Conservation (phyloP, 306 rosid genomes). For the Calophaca sinica region DNA sequence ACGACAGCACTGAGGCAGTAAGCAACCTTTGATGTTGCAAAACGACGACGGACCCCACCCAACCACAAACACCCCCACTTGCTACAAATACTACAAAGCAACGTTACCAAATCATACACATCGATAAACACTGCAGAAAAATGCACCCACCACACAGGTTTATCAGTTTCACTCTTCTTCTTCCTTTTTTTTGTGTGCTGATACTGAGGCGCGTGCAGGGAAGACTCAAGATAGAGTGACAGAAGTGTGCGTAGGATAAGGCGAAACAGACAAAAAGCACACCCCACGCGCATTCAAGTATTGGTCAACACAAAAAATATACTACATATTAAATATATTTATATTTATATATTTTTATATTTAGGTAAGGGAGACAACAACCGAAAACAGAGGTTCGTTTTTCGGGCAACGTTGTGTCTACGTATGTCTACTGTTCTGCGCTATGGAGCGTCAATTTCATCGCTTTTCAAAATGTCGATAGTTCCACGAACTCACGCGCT, state of each 20-base stretch:
- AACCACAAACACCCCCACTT: background rate
- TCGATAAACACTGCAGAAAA: background rate
- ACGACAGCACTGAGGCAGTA: conserved; percentile 48
- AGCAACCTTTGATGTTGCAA: conserved; percentile 52
- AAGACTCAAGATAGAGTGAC: background rate
- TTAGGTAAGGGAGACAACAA: conserved; percentile 39
- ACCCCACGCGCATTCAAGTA: conserved; percentile 49
- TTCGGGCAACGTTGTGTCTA: conserved; percentile 59
- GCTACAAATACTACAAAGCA: background rate
- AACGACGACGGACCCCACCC: conserved; percentile 50
- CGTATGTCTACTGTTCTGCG: conserved; percentile 53
- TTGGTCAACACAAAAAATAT: conserved; percentile 45
- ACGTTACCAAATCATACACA: conserved; percentile 25
- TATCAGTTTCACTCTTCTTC: background rate
- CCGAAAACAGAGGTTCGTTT: conserved; percentile 33
- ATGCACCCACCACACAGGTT: background rate
- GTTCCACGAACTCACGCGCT: conserved; percentile 28
- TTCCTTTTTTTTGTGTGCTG: conserved; percentile 5
- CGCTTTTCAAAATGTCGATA: conserved; percentile 3
- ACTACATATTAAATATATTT: too few relatives aligned
- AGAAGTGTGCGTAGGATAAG: conserved; percentile 40
- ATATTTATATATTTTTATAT: background rate
- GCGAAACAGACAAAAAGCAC: conserved; percentile 44
- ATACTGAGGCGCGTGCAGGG: conserved; percentile 37
- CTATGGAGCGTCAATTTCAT: conserved; percentile 41